These are phyloP conservation scores for Phaeosphaeriaceae sp. DNA, from an alignment of 2,329 filamentous ascomycete species.

Conservation along the genomic window DNA sequence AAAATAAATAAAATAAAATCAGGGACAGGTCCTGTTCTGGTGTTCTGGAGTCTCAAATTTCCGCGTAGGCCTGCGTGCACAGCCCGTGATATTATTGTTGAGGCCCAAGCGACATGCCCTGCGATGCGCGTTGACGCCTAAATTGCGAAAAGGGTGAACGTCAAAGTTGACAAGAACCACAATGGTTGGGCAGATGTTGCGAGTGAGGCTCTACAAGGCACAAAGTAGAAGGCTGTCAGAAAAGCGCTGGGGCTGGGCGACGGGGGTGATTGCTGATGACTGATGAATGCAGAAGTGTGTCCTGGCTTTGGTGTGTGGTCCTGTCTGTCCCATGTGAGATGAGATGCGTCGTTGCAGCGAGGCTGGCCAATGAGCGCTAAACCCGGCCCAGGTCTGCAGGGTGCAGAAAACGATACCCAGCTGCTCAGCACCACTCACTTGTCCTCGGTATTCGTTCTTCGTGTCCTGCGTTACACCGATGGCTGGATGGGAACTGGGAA, in stretches of 20 bases:
- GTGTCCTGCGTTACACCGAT: constrained; percentile 9
- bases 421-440: constrained; percentile 13
- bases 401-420: constrained; percentile 8
- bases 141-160: constrained; percentile 13
- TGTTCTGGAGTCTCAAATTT: constrained; percentile 1
- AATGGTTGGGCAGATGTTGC: constrained; percentile 6
- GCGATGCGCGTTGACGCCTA: constrained; percentile 30
- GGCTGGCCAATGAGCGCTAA: constrained; percentile 24
- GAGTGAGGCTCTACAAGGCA: constrained; percentile 29
- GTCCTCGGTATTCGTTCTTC: constrained; percentile 15
- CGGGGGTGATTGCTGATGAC: not conserved
- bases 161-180: constrained; percentile 9
- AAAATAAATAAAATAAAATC: too few relatives aligned
- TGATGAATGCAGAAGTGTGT: too few relatives aligned
- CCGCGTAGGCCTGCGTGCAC: constrained; percentile 8
- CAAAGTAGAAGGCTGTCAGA: constrained; percentile 18
- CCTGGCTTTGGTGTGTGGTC: constrained; percentile 5
- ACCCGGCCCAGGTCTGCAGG: too few relatives aligned
- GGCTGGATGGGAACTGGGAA: constrained; percentile 14
- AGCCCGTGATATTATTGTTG: constrained; percentile 30
- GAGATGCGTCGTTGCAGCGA: constrained; percentile 13
- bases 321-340: constrained; percentile 22
- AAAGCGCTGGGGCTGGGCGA: not conserved
- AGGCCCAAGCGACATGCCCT: constrained; percentile 35
- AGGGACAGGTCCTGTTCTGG: too few relatives aligned